Evolutionary conservation across 2,329 filamentous ascomycete genomes (phyloP).

Genomic region (Talaromyces sp.): DNA sequence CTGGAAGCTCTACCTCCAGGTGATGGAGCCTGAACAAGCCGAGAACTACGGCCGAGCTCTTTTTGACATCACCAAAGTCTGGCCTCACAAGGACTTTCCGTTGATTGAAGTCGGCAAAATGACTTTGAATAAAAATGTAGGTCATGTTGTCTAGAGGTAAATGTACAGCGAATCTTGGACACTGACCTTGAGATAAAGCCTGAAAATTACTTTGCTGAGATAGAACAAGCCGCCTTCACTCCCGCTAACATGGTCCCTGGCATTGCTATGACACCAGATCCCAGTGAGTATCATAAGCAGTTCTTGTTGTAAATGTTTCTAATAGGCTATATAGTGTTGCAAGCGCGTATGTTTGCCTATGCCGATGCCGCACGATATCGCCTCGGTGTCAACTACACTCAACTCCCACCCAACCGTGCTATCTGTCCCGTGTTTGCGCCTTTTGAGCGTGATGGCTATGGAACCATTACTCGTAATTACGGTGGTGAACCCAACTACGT

Average conservation of each 20-base stretch:
- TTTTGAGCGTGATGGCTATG: conserved; percentile 7
- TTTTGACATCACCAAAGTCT: conserved; percentile 16
- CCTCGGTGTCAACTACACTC: conserved; percentile 19
- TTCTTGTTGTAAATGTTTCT: background rate
- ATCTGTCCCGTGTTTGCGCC: conserved; percentile 6
- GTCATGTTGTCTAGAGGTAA: no score
- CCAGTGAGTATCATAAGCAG: conserved; percentile 3
- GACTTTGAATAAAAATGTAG: conserved; percentile 18
- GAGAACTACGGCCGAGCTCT: conserved; percentile 14
- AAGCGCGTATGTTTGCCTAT: conserved; percentile 21
- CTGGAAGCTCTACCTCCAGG: conserved; percentile 20
- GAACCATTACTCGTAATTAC: conserved; percentile 10
- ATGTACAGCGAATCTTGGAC: background rate
- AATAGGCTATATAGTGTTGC: conserved; percentile 15
- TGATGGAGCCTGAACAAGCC: conserved; percentile 18
- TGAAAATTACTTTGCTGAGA: conserved; percentile 19
- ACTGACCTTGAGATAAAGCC: conserved; percentile 1
- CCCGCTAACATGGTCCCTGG: conserved; percentile 14
- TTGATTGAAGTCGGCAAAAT: conserved; percentile 20
- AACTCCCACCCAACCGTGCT: conserved; percentile 18
- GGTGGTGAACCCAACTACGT: conserved; percentile 15
- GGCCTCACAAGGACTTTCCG: conserved; percentile 11
- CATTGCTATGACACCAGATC: conserved; percentile 12
- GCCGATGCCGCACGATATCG: conserved; percentile 20
- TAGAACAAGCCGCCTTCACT: conserved; percentile 17